Evolutionary conservation across 805 yeast genomes (phyloP), one percentile per base, ranked within the genome.

Genomic region (Blastobotrys attinorum): DNA sequence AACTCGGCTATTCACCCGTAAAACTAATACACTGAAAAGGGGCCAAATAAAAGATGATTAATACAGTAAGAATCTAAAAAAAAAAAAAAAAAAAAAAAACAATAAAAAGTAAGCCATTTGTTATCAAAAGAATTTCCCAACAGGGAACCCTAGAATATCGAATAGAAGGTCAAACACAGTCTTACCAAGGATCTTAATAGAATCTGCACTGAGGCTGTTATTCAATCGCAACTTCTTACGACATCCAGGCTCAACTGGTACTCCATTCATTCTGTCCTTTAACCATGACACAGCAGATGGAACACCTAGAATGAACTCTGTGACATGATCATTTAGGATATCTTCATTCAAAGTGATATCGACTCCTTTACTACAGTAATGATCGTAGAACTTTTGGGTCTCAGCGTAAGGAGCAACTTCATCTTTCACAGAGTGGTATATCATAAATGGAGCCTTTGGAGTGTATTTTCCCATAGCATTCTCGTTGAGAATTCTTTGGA

Each of bases 401-500:
- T 7, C 23, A 2, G 11, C 7, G 22, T 23, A 15, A 8, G 38
- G 35, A 5, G 54, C 52, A 3, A 53, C 46, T 25, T 47, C 53
- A 42, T 61, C 65, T 16, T 44, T 37, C 27, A 39, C 39, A 13
- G 58, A 57, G 27, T 57, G 60, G 49, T 58, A 59, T 10, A 60
- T 46, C 40, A 44, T 51, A 39, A 57, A 3, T 2, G 54, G 56
- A 5, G 44, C 35, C 22, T 43, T 47, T 13, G 62, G 60, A 3
- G 49, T 47, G 7, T 37, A 20, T 23, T 41, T 23, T 10, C 61
- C 63, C 22, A 55, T 46, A 13, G 45, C 35, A 38, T 55, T 55
- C 22, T 51, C 46, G 4, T 21, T 39, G 18, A 50, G 49, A 25
- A 51, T 53, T 22, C 37, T 35, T 21, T 38, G 35, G 13, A 49